Conservation (phyloP, 192 early-diverging fungal genomes). For the Fimicolochytrium jonesii region DNA sequence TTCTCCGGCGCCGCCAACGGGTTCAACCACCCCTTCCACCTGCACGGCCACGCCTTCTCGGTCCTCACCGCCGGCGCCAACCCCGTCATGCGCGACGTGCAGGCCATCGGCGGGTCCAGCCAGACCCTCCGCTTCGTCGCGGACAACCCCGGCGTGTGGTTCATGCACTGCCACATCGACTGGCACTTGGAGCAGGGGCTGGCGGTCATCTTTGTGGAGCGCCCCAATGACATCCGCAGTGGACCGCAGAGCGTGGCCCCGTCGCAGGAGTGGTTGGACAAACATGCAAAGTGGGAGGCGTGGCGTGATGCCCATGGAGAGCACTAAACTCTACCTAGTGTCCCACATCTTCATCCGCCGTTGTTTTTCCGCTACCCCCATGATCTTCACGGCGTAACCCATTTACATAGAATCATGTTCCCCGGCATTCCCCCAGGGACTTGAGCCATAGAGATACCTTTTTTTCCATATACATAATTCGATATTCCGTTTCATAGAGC, state of each 20-base stretch:
- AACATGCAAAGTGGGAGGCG: background rate
- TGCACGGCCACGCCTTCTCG: constrained; percentile 84
- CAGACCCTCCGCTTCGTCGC: constrained; percentile 69
- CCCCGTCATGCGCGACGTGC: constrained; percentile 71
- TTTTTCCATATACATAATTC: no score
- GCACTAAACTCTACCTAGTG: no score
- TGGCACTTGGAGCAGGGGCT: constrained; percentile 74
- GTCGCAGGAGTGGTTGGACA: background rate
- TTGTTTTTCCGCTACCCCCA: no score
- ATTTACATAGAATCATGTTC: no score
- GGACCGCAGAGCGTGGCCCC: background rate
- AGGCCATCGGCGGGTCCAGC: constrained; percentile 54
- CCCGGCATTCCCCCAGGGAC: no score
- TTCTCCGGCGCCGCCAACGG: constrained; percentile 69
- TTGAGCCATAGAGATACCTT: no score
- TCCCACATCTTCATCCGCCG: no score
- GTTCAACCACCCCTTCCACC: constrained; percentile 67
- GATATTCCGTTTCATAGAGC: no score
- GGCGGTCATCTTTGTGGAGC: constrained; percentile 64
- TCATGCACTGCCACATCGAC: constrained; percentile 86
- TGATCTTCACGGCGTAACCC: no score
- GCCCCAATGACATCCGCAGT: constrained; percentile 54
- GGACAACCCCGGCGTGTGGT: constrained; percentile 78
- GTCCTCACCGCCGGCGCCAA: constrained; percentile 48
- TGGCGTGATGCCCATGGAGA: background rate